These are phyloP conservation scores for Tephrocybe sp. DNA, from an alignment of 768 basidiomycete species.

Conservation along the genomic window DNA sequence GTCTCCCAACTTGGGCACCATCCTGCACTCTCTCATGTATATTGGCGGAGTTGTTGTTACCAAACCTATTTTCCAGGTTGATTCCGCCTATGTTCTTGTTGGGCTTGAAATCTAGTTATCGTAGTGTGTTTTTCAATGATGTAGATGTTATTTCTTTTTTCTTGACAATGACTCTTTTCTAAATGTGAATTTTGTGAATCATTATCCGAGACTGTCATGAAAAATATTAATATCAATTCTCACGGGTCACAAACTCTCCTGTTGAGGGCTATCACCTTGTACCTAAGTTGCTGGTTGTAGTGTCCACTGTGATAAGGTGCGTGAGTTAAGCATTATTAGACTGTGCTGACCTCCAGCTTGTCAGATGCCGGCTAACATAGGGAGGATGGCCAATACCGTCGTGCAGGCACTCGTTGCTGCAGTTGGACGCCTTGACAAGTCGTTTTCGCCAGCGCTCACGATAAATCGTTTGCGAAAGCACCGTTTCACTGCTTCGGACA, in stretches of 20 bases:
- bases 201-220: not conserved
- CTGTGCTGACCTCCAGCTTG: not conserved
- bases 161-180: not conserved
- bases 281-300: not conserved
- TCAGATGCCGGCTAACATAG: slow-evolving; percentile 17
- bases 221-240: slow-evolving; percentile 6
- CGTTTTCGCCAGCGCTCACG: slow-evolving; percentile 67
- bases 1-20: slow-evolving; percentile 64
- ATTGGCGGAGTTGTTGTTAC: slow-evolving; percentile 86
- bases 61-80: slow-evolving; percentile 71
- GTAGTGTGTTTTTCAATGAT: not conserved
- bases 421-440: slow-evolving; percentile 70
- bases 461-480: slow-evolving; percentile 56
- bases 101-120: slow-evolving; percentile 77
- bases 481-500: slow-evolving; percentile 53
- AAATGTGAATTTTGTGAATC: not conserved
- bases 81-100: slow-evolving; percentile 78
- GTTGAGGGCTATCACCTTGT: not conserved
- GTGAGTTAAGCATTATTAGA: not conserved
- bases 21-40: slow-evolving; percentile 90
- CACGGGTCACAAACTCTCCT: not conserved
- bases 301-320: not conserved
- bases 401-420: slow-evolving; percentile 55
- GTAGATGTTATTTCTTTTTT: not conserved
- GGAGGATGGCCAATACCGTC: slow-evolving; percentile 21